A percentile compares a stretch with the other conserved stretches of the same genome.
phyloP scores from a whole-genome alignment of 164 flowering plant genomes.

The Tetrastigma voinierianum region DNA sequence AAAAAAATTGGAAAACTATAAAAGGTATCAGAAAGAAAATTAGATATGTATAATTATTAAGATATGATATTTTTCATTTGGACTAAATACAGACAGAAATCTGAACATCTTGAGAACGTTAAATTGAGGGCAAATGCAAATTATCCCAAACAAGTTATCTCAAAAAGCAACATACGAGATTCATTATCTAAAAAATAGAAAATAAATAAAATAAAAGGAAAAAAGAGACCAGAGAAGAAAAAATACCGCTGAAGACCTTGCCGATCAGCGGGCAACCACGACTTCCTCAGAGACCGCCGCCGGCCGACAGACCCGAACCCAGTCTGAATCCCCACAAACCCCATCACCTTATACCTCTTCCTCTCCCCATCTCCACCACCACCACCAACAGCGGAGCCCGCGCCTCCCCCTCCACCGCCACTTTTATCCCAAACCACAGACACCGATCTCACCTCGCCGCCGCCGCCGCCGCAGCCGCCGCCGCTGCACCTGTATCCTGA shows the following conservation, averaged over 20 bases:
- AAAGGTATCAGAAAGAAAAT: too few species aligned
- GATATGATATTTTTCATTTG: too few species aligned
- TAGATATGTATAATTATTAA: too few species aligned
- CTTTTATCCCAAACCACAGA: slow-evolving; percentile 66
- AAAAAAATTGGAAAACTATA: too few species aligned
- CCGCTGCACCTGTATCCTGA: slow-evolving; percentile 28
- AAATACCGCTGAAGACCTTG: slow-evolving; percentile 74
- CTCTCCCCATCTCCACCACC: slow-evolving; percentile 14
- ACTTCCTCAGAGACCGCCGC: slow-evolving; percentile 70
- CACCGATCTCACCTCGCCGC: slow-evolving; percentile 45
- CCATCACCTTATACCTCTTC: slow-evolving; percentile 80
- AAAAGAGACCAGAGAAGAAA: not conserved
- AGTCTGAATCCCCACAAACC: slow-evolving; percentile 94
- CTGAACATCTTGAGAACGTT: too few species aligned
- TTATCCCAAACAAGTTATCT: too few species aligned
- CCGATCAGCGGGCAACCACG: slow-evolving; percentile 92
- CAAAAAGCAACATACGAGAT: not conserved
- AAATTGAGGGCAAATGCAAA: too few species aligned
- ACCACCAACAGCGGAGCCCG: slow-evolving; percentile 1
- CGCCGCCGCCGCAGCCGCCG: slow-evolving; percentile 23
- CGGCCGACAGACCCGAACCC: slow-evolving; percentile 84
- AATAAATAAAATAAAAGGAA: too few species aligned
- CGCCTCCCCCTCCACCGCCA: slow-evolving; percentile 5
- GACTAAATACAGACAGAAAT: too few species aligned
- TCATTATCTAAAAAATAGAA: not conserved